A percentile compares a stretch with the other conserved stretches of the same genome.
Conservation (phyloP, 441 rosid genomes). For the Pelargonium citronellum region DNA sequence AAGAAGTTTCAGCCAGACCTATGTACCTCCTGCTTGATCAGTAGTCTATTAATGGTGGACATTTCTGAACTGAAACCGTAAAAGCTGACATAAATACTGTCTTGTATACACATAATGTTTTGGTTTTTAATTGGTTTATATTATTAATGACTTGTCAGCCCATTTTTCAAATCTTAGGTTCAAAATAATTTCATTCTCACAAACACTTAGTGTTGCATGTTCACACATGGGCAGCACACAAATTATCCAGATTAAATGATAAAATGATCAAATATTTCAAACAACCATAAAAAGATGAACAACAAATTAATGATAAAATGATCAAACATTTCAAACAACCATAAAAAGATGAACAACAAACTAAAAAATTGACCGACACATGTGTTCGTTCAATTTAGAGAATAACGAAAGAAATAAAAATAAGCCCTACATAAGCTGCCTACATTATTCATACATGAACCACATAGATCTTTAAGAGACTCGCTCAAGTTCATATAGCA, state of each 20-base stretch:
- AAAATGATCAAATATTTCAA: neutral
- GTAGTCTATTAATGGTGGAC: slow-evolving; percentile 4
- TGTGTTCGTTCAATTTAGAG: slow-evolving; percentile 5
- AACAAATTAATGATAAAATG: neutral
- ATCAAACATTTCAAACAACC: neutral
- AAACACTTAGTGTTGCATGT: neutral
- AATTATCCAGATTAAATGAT: neutral
- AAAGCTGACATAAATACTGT: neutral
- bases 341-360: neutral
- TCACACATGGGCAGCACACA: neutral
- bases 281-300: neutral
- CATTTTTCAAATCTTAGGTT: neutral
- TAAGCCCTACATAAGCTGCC: neutral
- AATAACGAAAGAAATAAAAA: neutral
- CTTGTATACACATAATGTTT: neutral
- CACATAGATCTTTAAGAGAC: neutral
- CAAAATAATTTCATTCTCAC: neutral
- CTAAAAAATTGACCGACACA: neutral
- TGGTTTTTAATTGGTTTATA: neutral
- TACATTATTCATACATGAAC: neutral
- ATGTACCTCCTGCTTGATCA: neutral
- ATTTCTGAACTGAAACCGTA: slow-evolving; percentile 1
- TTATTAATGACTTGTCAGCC: neutral
- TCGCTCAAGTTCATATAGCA: neutral
- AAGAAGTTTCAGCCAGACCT: neutral